Base-by-base conservation (phyloP, 1,284 basidiomycete species). In the Cryptococcus hybrid region DNA sequence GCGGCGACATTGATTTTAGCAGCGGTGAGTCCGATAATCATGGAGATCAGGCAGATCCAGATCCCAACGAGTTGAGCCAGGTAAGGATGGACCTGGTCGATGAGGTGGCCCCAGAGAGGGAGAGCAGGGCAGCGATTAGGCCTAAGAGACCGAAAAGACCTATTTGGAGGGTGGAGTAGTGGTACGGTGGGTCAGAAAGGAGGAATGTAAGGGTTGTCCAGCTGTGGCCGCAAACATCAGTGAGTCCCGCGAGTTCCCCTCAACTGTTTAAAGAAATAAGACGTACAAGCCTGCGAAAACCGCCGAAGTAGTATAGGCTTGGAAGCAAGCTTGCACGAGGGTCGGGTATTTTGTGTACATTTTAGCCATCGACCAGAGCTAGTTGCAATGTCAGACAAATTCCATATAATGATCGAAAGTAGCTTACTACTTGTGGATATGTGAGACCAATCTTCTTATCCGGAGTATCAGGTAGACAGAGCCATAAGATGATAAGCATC, bases 181-280 rank as follows among this genome's bases (percentile, higher is more conserved):
- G 67, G 65, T 88, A 89, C 1, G 86, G 86, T 2, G 82, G 66
- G 8, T 82, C 85, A 11, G 83, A 84, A 2, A 90, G 81, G 37
- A 89, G 75, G 75, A 88, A 89, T 0, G 88, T 89, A 57, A 88
- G 69, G 3, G 85, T 87, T 1, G 87, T 85, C 88, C 87, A 89
- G 67, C 66, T 71, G 53, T 2, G 40, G 34, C 4, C 24, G 24
- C 24, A 24, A 24, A 44, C 3, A 9, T n/a, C 11, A 5, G 45
- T 68, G 34, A 63, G n/a, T n/a, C 60, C 51, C 46, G 5, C 30
- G 5, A 38, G 24, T 37, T 5, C 13, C 15, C 24, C 24, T 24
- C 24, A 24, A 24, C 24, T 24, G 24, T 24, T 13, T 8, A 40
- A 38, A n/a, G 50, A 38, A 6, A 51, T n/a, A 38, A 7, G 11